phyloP scores from a whole-genome alignment of 2,329 filamentous ascomycete species.

The Colletotrichum gloeosporioides region DNA sequence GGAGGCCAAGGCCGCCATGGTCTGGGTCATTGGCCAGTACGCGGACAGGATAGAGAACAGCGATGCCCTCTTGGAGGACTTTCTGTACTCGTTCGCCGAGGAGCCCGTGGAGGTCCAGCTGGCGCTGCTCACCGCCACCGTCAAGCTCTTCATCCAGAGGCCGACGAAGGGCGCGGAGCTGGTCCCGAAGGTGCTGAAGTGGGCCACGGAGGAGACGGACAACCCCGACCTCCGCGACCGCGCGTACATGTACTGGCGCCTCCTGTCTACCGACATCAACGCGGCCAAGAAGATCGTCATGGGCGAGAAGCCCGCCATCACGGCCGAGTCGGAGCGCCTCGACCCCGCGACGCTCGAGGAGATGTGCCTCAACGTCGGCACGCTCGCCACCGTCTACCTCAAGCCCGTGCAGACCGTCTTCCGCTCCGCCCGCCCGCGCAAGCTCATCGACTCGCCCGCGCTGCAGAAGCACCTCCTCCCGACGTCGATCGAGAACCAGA shows the following conservation, averaged over 20 bases:
- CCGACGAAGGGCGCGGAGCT: constrained; percentile 93
- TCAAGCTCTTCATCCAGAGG: constrained; percentile 96
- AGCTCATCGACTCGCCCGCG: constrained; percentile 82
- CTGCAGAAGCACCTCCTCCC: constrained; percentile 76
- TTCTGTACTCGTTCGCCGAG: constrained; percentile 90
- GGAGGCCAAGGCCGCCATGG: constrained; percentile 97
- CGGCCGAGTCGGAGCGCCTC: constrained; percentile 92
- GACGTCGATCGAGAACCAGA: constrained; percentile 61
- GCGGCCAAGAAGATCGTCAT: constrained; percentile 90
- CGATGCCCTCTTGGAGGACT: constrained; percentile 92
- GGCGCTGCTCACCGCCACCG: constrained; percentile 91
- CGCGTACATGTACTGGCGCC: constrained; percentile 99
- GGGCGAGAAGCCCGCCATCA: constrained; percentile 96
- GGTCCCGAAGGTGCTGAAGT: constrained; percentile 94
- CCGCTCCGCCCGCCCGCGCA: constrained; percentile 81
- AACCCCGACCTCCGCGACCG: constrained; percentile 95
- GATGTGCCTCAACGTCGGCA: constrained; percentile 96
- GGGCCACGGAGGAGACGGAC: constrained; percentile 99
- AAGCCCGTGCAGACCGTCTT: constrained; percentile 98
- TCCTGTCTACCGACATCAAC: constrained; percentile 89
- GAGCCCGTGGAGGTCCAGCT: constrained; percentile 96
- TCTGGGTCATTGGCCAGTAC: constrained; percentile 99
- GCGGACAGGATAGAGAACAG: constrained; percentile 97
- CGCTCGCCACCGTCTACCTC: constrained; percentile 94
- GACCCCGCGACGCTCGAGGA: constrained; percentile 92